Conservation (phyloP, 2,329 filamentous ascomycete species). For the Colletotrichum karsti region DNA sequence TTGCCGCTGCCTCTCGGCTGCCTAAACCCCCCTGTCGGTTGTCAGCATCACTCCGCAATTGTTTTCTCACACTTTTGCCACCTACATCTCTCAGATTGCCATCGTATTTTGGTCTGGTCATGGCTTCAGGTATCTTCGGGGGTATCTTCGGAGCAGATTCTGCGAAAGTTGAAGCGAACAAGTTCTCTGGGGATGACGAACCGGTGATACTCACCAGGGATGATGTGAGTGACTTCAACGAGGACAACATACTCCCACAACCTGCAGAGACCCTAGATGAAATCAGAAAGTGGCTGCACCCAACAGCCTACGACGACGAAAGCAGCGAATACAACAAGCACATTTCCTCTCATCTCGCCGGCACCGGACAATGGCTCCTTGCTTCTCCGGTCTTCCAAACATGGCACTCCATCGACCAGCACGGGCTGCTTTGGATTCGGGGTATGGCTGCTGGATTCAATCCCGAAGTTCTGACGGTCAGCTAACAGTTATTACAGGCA, state of each 20-base stretch:
- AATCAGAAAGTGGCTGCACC: constrained; percentile 6
- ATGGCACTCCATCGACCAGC: constrained; percentile 30
- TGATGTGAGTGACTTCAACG: constrained; percentile 4
- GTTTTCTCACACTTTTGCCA: too few relatives aligned
- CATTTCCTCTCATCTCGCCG: constrained; percentile 30
- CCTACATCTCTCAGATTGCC: too few relatives aligned
- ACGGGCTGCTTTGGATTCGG: constrained; percentile 40
- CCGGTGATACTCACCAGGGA: background rate
- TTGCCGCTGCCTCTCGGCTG: too few relatives aligned
- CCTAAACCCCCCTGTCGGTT: too few relatives aligned
- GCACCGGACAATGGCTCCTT: constrained; percentile 36
- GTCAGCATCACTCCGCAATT: too few relatives aligned
- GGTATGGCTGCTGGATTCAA: too few relatives aligned
- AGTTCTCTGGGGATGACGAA: background rate
- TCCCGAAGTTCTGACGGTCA: too few relatives aligned
- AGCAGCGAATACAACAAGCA: constrained; percentile 36
- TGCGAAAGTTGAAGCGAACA: background rate
- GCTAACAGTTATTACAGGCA: too few relatives aligned
- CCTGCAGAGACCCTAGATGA: background rate
- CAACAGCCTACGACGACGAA: constrained; percentile 33
- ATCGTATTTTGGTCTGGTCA: too few relatives aligned
- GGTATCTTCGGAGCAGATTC: background rate
- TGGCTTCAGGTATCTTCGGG: background rate
- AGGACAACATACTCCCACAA: constrained; percentile 1
- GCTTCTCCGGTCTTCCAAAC: constrained; percentile 27